phyloP scores from a whole-genome alignment of 2,329 filamentous ascomycete species.

The Penicillium palitans region DNA sequence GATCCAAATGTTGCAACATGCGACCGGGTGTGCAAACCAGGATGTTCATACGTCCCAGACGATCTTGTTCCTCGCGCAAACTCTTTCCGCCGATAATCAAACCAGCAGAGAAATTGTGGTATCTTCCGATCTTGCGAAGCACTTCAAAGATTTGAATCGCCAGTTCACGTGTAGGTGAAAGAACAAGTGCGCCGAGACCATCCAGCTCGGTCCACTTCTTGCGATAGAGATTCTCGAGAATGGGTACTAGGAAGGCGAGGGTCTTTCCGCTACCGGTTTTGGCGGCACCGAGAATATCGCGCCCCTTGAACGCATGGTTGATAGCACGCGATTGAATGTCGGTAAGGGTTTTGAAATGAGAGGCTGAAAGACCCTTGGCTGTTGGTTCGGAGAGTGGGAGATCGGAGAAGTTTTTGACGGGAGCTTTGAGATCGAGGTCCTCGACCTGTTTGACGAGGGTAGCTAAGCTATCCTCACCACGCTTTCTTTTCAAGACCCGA shows the following conservation, averaged over 20 bases:
- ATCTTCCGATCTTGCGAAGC: slow-evolving; percentile 80
- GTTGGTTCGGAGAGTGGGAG: slow-evolving; percentile 85
- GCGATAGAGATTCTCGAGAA: slow-evolving; percentile 89
- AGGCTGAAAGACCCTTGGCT: slow-evolving; percentile 72
- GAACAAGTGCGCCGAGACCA: slow-evolving; percentile 86
- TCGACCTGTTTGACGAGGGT: slow-evolving; percentile 45
- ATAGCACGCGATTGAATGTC: slow-evolving; percentile 92
- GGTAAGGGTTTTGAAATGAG: slow-evolving; percentile 86
- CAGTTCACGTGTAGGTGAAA: slow-evolving; percentile 91
- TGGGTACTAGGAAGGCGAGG: slow-evolving; percentile 84
- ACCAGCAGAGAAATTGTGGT: slow-evolving; percentile 89
- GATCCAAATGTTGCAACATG: slow-evolving; percentile 93
- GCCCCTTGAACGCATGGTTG: slow-evolving; percentile 78
- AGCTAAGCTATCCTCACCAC: slow-evolving; percentile 46
- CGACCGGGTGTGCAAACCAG: slow-evolving; percentile 91
- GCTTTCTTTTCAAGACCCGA: slow-evolving; percentile 48
- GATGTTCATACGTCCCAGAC: slow-evolving; percentile 91
- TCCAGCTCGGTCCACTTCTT: slow-evolving; percentile 87
- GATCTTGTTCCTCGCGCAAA: slow-evolving; percentile 80
- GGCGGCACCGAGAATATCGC: slow-evolving; percentile 87
- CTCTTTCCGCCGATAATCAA: slow-evolving; percentile 92
- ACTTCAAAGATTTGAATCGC: slow-evolving; percentile 98
- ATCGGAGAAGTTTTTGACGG: slow-evolving; percentile 71
- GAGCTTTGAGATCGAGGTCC: slow-evolving; percentile 47
- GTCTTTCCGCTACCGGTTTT: slow-evolving; percentile 97